These are phyloP conservation scores for Beauveria australis DNA, from an alignment of 2,329 filamentous ascomycete species.

Conservation along the genomic window DNA sequence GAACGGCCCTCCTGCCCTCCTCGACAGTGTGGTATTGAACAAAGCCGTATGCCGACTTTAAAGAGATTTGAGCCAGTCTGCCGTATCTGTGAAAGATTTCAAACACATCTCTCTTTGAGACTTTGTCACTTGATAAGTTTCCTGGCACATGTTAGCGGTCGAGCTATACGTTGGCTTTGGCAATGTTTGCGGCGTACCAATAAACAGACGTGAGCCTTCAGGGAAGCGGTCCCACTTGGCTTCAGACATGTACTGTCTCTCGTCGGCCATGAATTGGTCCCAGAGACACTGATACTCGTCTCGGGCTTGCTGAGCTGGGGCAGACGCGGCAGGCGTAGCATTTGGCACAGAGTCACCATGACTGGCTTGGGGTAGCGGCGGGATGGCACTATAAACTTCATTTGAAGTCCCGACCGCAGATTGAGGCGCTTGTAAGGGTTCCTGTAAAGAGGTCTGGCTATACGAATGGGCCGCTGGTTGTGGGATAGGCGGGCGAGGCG, in stretches of 20 bases:
- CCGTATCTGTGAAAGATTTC: conserved; percentile 82
- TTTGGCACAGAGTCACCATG: conserved; percentile 19
- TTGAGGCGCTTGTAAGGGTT: conserved; percentile 16
- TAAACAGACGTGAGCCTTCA: conserved; percentile 67
- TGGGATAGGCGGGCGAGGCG: conserved; percentile 36
- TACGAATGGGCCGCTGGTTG: conserved; percentile 30
- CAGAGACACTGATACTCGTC: conserved; percentile 55
- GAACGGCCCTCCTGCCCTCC: conserved; percentile 67
- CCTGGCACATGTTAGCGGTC: conserved; percentile 43
- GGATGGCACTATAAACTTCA: conserved; percentile 24
- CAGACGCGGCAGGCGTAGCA: conserved; percentile 15
- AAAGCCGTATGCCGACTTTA: conserved; percentile 95
- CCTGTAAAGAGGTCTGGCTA: conserved; percentile 21
- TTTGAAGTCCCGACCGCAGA: conserved; percentile 22
- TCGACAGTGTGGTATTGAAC: conserved; percentile 79
- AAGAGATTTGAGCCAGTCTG: conserved; percentile 83
- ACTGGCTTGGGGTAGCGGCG: conserved; percentile 21
- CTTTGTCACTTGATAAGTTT: conserved; percentile 86
- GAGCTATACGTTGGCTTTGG: conserved; percentile 17
- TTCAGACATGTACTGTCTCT: conserved; percentile 67
- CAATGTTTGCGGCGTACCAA: conserved; percentile 49
- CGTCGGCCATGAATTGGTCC: conserved; percentile 64
- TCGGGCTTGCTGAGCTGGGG: conserved; percentile 26
- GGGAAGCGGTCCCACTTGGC: conserved; percentile 78
- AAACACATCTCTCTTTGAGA: conserved; percentile 90